Evolutionary conservation across 768 basidiomycete species (phyloP), one percentile per base, ranked within the genome.

Genomic region (Leccinum variicolor): DNA sequence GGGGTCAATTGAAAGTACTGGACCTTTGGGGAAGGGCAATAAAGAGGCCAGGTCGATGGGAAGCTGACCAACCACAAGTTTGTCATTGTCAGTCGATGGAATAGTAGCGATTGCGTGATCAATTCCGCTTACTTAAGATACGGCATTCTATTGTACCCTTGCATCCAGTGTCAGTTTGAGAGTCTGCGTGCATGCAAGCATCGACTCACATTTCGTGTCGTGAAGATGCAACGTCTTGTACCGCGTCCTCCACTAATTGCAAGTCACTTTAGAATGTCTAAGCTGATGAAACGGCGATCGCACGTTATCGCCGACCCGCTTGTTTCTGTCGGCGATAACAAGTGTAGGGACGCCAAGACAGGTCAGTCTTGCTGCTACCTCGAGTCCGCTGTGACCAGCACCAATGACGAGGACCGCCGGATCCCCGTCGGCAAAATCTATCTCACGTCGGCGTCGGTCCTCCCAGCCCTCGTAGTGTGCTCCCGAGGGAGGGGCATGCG

Each of bases 381-480:
- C 80, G 41, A 92, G 70, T 4, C 89, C 89, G 60, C 81, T 80
- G 56, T 90, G 89, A 1, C 86, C 87, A 5, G 79, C 85, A 13
- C 86, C 85, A 23, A 87, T 74, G 48, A 89, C 69, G 43, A 89
- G 72, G 7, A 89, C 89, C 2, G 76, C 75, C 0, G 86, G 86
- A 36, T 79, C 75, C 11, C 59, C 62, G 19, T 76, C 77, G 31
- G 71, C 73, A 60, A 84, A 84, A 26, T 77, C 74, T 6, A 65
- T 54, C 59, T 81, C 76, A 9, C 66, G 67, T 45, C 66, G 69
- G 29, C 84, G 76, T 23, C 72, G 69, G 21, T 75, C 73, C 53
- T 76, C 73, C 86, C 86, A 87, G 55, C 74, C 70, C 3, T 79
- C 81, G 55, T 80, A 79, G 50, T 77, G 73, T 9, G 19, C 19